Base-by-base conservation (phyloP, 2,329 filamentous ascomycete genomes). In the Arthroderma sp. region DNA sequence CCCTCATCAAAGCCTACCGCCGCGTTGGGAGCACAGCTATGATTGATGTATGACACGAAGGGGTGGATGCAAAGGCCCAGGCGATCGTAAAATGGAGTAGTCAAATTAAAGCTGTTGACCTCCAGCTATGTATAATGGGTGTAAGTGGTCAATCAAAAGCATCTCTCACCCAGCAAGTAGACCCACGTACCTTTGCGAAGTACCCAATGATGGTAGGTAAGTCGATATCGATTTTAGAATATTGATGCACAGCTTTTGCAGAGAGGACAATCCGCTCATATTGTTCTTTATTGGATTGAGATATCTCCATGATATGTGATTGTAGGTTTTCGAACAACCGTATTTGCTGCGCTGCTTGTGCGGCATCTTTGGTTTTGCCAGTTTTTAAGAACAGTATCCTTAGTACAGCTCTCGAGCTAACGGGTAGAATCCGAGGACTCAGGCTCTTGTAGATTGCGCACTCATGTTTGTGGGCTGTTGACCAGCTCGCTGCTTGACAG, bases 401-500 rank as follows among this genome's bases (percentile, higher is more conserved):
- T 45, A 79, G 63, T 2, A 74, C 62, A 4, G 72, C 74, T 9
- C 78, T 66, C 1, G 74, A 73, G 36, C 71, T 70, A 49, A 70
- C 74, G 0, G 77, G 77, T 2, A 80, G 60, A 15, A 71, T 53
- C 4, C 60, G 61, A 1, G 68, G 70, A 22, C 61, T 57, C 4
- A 74, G 57, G 6, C 58, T 58, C 37, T 64, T 63, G 43, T 73
- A 71, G 5, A 73, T 65, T 29, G 70, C 66, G 54, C 78, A 82
- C 59, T 80, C 76, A 46, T 71, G 59, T 44, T 76, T 77, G 61
- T 82, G 78, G 6, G 66, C 65, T 11, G 67, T 63, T 42, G 69
- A 72, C 78, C 78, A 82, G 28, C 76, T 70, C 52, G 69, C 66
- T 37, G 65, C 61, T 61, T 82, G 78, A 55, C 78, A 82, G 29